Conservation (phyloP, 2,329 filamentous ascomycete species). For the Thermoascus crustaceus region DNA sequence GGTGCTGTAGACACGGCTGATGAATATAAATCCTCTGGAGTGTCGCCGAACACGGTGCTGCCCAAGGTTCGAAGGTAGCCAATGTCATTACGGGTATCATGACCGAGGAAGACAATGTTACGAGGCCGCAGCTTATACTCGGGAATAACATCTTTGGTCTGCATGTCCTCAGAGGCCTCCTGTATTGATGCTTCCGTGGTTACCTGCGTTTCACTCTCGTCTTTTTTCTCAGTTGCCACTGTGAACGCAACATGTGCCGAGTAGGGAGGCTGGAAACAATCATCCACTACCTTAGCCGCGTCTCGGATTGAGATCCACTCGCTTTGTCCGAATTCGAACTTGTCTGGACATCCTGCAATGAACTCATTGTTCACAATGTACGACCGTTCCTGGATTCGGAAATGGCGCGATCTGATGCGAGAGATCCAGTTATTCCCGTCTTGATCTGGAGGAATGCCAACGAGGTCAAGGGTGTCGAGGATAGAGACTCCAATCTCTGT, state of each 20-base stretch:
- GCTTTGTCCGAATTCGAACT: slow-evolving; percentile 62
- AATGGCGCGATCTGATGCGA: slow-evolving; percentile 62
- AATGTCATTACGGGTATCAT: slow-evolving; percentile 62
- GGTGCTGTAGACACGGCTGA: neutral
- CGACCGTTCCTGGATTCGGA: slow-evolving; percentile 63
- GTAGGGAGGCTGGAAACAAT: slow-evolving; percentile 52
- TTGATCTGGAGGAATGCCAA: slow-evolving; percentile 50
- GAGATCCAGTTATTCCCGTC: slow-evolving; percentile 59
- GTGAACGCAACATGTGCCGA: slow-evolving; percentile 24
- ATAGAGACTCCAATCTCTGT: slow-evolving; percentile 82
- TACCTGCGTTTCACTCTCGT: neutral
- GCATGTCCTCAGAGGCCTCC: neutral
- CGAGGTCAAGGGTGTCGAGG: slow-evolving; percentile 61
- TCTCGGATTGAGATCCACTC: slow-evolving; percentile 45
- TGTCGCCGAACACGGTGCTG: slow-evolving; percentile 41
- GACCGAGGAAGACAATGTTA: slow-evolving; percentile 70
- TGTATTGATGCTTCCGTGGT: neutral
- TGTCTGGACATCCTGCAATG: slow-evolving; percentile 64
- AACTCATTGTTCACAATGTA: slow-evolving; percentile 60
- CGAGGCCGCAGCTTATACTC: slow-evolving; percentile 26
- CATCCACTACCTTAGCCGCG: slow-evolving; percentile 40
- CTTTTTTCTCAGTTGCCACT: slow-evolving; percentile 5
- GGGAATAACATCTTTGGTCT: slow-evolving; percentile 4
- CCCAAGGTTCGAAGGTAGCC: slow-evolving; percentile 58
- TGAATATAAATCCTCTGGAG: neutral